phyloP scores from a whole-genome alignment of 257 asterid genomes.

The Solanum corneliomulleri region DNA sequence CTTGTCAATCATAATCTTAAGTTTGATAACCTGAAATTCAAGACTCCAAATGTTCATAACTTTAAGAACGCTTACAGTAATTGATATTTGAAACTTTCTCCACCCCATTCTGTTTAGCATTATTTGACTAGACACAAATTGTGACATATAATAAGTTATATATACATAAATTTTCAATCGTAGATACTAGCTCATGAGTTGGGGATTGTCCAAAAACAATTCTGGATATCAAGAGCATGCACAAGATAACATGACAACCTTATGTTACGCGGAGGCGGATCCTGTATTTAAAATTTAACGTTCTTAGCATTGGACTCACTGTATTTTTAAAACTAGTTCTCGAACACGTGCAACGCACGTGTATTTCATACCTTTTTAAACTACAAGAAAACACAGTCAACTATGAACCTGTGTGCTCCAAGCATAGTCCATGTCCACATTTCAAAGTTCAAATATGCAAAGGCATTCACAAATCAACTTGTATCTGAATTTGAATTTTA shows the following conservation, averaged over 20 bases:
- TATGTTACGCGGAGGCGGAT: not conserved
- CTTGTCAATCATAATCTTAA: not conserved
- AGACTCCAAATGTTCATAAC: not conserved
- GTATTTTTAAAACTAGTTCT: not conserved
- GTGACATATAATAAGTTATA: not conserved
- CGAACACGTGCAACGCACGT: too few species aligned
- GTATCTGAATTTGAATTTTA: too few species aligned
- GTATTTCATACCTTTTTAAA: too few species aligned
- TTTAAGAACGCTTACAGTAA: not conserved
- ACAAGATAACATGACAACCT: not conserved
- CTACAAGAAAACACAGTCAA: too few species aligned
- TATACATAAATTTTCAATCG: not conserved
- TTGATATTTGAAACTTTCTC: not conserved
- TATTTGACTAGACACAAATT: too few species aligned
- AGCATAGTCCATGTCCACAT: too few species aligned
- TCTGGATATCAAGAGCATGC: not conserved
- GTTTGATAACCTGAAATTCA: not conserved
- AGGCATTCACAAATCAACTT: too few species aligned
- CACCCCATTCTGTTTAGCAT: not conserved
- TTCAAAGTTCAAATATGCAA: too few species aligned
- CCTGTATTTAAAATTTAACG: not conserved
- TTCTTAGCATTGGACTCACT: not conserved
- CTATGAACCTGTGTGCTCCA: too few species aligned
- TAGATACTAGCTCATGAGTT: not conserved
- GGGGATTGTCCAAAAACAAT: not conserved